These are phyloP conservation scores for Xylaria sp. DNA, from an alignment of 2,329 filamentous ascomycete genomes.

Conservation along the genomic window DNA sequence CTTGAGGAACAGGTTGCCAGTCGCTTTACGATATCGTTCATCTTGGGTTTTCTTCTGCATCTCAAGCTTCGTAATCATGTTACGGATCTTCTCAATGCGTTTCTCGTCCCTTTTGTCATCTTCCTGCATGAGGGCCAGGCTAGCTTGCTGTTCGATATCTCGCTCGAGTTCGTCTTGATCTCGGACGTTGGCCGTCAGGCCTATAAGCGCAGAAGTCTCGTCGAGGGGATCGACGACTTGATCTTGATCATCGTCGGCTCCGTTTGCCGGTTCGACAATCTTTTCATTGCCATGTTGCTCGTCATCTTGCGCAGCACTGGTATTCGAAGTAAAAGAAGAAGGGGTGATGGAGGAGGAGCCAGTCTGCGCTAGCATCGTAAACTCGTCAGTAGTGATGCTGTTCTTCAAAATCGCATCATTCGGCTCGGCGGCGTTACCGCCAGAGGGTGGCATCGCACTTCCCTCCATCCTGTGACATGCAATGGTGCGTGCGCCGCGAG, in stretches of 20 bases:
- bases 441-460: neutral
- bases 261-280: neutral
- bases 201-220: constrained; percentile 56
- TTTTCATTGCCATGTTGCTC: neutral
- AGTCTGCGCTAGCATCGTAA: neutral
- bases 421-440: neutral
- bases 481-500: neutral
- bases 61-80: constrained; percentile 54
- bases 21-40: constrained; percentile 41
- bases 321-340: neutral
- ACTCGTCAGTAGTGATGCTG: neutral
- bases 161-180: constrained; percentile 88
- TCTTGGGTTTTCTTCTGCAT: constrained; percentile 56
- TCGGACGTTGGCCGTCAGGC: constrained; percentile 63
- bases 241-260: neutral
- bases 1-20: constrained; percentile 45
- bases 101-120: constrained; percentile 60
- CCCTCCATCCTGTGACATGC: constrained; percentile 4
- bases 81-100: constrained; percentile 54
- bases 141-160: constrained; percentile 67
- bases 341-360: neutral
- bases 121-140: constrained; percentile 52
- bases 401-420: neutral
- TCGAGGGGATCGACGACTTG: constrained; percentile 34
- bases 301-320: neutral